Conservation (phyloP, 371 early-diverging fungal species). For the Zychaea mexicana region DNA sequence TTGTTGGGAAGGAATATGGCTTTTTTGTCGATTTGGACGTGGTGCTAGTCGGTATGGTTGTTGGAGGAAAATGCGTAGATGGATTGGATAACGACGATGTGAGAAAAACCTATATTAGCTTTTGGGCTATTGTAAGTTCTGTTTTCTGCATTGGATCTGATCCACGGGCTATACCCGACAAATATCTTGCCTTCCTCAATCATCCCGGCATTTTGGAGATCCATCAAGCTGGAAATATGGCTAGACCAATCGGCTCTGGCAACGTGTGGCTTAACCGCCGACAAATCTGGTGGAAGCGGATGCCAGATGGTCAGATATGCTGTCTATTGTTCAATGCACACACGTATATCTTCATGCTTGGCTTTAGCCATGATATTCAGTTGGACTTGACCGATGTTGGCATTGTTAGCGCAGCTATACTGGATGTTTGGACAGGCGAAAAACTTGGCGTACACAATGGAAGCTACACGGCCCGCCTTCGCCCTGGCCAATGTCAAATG, state of each 20-base stretch:
- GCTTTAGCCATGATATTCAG: conserved; percentile 29
- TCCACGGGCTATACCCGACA: conserved; percentile 42
- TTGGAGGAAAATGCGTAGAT: conserved; percentile 40
- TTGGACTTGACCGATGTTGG: conserved; percentile 32
- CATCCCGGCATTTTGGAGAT: conserved; percentile 41
- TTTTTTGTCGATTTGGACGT: conserved; percentile 48
- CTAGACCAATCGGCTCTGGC: conserved; percentile 39
- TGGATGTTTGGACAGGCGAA: conserved; percentile 43
- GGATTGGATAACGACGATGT: conserved; percentile 49
- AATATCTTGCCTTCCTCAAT: conserved; percentile 35
- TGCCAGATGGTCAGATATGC: conserved; percentile 40
- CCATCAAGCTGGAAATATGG: conserved; percentile 48
- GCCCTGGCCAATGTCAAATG: conserved; percentile 25
- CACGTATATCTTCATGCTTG: conserved; percentile 40
- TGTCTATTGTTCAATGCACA: conserved; percentile 42
- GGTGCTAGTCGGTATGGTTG: conserved; percentile 47
- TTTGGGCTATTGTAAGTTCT: conserved; percentile 48
- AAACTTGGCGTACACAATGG: conserved; percentile 18
- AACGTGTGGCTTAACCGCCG: conserved; percentile 41
- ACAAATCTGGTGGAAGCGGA: conserved; percentile 48
- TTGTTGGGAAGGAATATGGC: conserved; percentile 31
- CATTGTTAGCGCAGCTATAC: conserved; percentile 9
- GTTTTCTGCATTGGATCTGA: conserved; percentile 47
- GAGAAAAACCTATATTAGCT: conserved; percentile 39
- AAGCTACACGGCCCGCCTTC: conserved; percentile 10